Evolutionary conservation across 1,284 basidiomycete species (phyloP), one percentile per base, ranked within the genome.

Genomic region (Irpex lacteus): DNA sequence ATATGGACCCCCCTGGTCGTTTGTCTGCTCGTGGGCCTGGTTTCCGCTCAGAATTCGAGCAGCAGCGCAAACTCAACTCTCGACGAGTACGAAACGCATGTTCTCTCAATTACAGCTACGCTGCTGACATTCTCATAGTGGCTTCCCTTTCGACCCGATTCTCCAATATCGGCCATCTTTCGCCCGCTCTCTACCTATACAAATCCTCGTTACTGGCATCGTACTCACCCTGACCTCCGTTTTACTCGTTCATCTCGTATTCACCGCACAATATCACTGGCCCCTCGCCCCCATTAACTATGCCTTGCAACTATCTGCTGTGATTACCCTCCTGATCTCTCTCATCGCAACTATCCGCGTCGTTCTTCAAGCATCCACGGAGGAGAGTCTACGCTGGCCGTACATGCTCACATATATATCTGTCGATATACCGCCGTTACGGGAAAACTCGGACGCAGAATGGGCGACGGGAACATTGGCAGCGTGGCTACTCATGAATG

Each of bases 231-330:
- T 99, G 64, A 86, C 94, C 55, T 81, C 85, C 57, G 90, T 98
- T n/a, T 88, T 99, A 36, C 82, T 97, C 71, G 87, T 97, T 66
- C 96, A 98, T 70, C 88, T 99, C 66, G 76, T 96, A 65, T 98
- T 99, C 78, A 98, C 98, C 18, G 91, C 92, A 0, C 94, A 96
- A 74, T 98, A 98, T 71, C 97, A 99, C 77, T 95, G 93, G 83
- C 95, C 95, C 0, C 89, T 99, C 50, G 95, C 95, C 1, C 90
- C 90, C 9, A 85, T 92, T 71, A 99, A 99, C 81, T 99, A 93
- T 75, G 81, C 89, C 64, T 87, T 98, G 36, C 97, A 98, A 75
- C 76, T 98, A 11, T 86, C 88, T 1, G 92, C 92, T 32, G 93
- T 95, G 26, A 79, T 87, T 57, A 89, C 91, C 13, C 88, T 98